Base-by-base conservation (phyloP, 2,329 filamentous ascomycete species). In the Trichothecium sympodiale region DNA sequence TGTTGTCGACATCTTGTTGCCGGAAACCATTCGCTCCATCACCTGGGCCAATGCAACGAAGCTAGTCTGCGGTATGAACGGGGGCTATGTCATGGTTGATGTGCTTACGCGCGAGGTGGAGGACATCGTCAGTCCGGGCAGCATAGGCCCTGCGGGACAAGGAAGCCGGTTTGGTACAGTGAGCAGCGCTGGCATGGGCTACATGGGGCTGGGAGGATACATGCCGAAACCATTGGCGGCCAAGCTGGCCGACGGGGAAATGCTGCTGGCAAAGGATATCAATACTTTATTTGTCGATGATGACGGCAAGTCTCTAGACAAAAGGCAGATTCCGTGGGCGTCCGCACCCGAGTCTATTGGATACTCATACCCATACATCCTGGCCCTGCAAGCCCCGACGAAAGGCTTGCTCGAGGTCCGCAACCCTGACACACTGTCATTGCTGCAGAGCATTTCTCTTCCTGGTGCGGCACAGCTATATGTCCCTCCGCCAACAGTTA, bases 251-350 rank as follows among this genome's bases (percentile, higher is more conserved):
- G 83, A 93, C 43, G 83, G 84, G 4, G 76, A 95, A 59, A 75
- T 96, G 54, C 62, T 98, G 39, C 69, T 98, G n/a, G 86, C 89
- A n/a, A 94, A 94, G 56, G 91, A 98, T 48, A 86, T 95, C 49
- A 94, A 95, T 55, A 94, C 88, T 2, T 64, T 95, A 35, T 98
- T 98, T 54, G 83, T 94, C 45, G 81, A 91, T 39, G 74, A 81
- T 9, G 71, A 86, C 20, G 91, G 88, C 4, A 88, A 86, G 46
- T 72, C 87, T 0, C 55, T 93, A 25, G 81, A 88, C 31, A 85
- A 84, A 57, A 71, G 82, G 37, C 88, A 96, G 54, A 79, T 98
- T n/a, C 87, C 87, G 2, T 98, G 91, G 91, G 74, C 79, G 29
- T 68, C 75, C 25, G 85, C 89, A 2, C 93, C 91, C 2, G 88